Conservation (phyloP, 2,329 filamentous ascomycete genomes). For the Madurella mycetomatis region DNA sequence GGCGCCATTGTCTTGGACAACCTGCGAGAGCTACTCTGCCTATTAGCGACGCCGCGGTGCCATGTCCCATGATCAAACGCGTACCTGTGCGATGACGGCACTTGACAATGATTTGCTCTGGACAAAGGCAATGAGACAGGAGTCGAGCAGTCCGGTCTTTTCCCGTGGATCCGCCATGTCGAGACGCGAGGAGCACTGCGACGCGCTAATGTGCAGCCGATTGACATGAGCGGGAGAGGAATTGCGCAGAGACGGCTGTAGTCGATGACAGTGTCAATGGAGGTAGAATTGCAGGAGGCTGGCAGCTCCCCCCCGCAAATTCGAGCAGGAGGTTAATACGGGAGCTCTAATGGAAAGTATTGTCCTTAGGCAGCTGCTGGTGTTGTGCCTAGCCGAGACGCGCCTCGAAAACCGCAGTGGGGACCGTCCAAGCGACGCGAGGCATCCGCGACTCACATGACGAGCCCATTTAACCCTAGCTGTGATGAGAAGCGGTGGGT, state of each 20-base stretch:
- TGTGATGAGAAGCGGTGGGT: not conserved
- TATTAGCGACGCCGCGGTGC: not conserved
- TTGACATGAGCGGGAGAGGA: slow-evolving; percentile 16
- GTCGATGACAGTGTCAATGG: not conserved
- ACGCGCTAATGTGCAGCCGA: slow-evolving; percentile 12
- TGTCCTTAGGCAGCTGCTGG: not conserved
- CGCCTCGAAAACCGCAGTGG: slow-evolving; percentile 14
- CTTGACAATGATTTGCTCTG: slow-evolving; percentile 24
- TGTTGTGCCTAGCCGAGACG: slow-evolving; percentile 8
- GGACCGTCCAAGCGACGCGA: slow-evolving; percentile 15
- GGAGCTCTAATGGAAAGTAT: not conserved
- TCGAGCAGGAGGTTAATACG: not conserved
- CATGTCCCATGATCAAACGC: not conserved
- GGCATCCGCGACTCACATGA: slow-evolving; percentile 23
- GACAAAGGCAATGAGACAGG: slow-evolving; percentile 25
- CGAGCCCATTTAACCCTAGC: slow-evolving; percentile 16
- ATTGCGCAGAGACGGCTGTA: not conserved
- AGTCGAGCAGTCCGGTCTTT: slow-evolving; percentile 19
- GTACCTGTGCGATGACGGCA: slow-evolving; percentile 21
- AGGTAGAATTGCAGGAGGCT: not conserved
- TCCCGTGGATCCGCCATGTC: slow-evolving; percentile 19
- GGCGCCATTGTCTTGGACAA: slow-evolving; percentile 47
- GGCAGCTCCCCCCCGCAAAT: not conserved
- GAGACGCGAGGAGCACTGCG: slow-evolving; percentile 2
- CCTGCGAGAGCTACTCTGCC: slow-evolving; percentile 16